phyloP scores from a whole-genome alignment of 1,284 basidiomycete genomes.

The Cryptococcus sp. region DNA sequence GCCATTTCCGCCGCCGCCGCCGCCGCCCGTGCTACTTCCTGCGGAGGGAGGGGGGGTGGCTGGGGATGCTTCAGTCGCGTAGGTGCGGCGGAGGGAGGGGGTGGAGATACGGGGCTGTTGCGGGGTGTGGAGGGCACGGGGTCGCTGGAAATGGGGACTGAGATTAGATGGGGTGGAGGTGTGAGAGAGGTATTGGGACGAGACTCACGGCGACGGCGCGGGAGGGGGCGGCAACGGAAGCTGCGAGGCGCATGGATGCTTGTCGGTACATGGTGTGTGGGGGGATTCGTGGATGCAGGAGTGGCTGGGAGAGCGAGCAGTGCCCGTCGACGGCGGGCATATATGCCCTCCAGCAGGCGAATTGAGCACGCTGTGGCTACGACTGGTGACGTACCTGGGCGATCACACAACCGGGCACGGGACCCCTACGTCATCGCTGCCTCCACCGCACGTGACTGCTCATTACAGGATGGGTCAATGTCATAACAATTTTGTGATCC shows the following conservation, averaged over 20 bases:
- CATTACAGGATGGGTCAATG: too few species aligned
- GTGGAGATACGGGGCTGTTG: neutral
- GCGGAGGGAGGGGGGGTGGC: neutral
- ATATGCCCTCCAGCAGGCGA: too few species aligned
- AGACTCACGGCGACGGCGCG: slow-evolving; percentile 1
- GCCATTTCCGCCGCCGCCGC: slow-evolving; percentile 14
- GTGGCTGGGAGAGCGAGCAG: neutral
- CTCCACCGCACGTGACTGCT: too few species aligned
- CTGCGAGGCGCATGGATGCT: slow-evolving; percentile 15
- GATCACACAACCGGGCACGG: too few species aligned
- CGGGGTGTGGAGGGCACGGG: slow-evolving; percentile 4
- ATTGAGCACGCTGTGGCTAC: too few species aligned
- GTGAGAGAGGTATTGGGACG: neutral
- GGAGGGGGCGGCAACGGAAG: slow-evolving; percentile 2
- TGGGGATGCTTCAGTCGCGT: slow-evolving; percentile 12
- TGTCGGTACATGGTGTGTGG: slow-evolving; percentile 13
- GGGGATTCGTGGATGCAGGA: neutral
- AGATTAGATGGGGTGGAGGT: neutral
- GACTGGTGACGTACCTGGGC: too few species aligned
- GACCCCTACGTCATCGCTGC: too few species aligned
- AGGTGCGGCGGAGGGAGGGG: slow-evolving; percentile 11
- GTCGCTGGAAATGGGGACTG: neutral
- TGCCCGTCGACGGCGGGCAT: neutral
- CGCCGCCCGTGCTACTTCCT: slow-evolving; percentile 5
- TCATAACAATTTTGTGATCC: too few species aligned